Conservation (phyloP, 441 rosid species). For the Arabidopsis lyrata region DNA sequence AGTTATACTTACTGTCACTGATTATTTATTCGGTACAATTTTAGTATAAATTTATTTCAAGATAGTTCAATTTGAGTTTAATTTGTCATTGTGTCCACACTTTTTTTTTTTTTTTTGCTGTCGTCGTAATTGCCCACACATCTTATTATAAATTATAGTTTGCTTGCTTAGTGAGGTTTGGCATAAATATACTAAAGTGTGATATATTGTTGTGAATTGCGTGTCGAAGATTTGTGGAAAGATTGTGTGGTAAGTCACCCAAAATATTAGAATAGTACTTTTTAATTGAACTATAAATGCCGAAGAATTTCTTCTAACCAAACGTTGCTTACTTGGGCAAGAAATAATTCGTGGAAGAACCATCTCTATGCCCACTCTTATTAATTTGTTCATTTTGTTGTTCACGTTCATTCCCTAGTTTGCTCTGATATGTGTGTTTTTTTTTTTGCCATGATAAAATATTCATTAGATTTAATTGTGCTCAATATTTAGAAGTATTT, state of each 20-base stretch:
- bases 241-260: conserved; percentile 34
- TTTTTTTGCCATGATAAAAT: neutral
- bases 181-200: neutral
- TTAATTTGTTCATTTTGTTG: neutral
- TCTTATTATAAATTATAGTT: conserved; percentile 12
- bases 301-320: conserved; percentile 36
- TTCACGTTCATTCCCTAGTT: neutral
- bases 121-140: neutral
- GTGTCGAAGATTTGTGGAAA: conserved; percentile 28
- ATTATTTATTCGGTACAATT: neutral
- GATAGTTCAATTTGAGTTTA: neutral
- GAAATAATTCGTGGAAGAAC: conserved; percentile 5
- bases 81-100: conserved; percentile 7
- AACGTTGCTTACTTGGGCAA: conserved; percentile 8
- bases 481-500: neutral
- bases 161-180: neutral
- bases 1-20: neutral
- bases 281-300: neutral
- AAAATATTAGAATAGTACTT: neutral
- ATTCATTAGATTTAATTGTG: too few relatives aligned
- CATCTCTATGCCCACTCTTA: neutral
- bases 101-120: too few relatives aligned
- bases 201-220: conserved; percentile 1
- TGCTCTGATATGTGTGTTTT: neutral
- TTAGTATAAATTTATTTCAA: neutral